Base-by-base conservation (phyloP, 805 yeast species). In the Ogataea sp. region DNA sequence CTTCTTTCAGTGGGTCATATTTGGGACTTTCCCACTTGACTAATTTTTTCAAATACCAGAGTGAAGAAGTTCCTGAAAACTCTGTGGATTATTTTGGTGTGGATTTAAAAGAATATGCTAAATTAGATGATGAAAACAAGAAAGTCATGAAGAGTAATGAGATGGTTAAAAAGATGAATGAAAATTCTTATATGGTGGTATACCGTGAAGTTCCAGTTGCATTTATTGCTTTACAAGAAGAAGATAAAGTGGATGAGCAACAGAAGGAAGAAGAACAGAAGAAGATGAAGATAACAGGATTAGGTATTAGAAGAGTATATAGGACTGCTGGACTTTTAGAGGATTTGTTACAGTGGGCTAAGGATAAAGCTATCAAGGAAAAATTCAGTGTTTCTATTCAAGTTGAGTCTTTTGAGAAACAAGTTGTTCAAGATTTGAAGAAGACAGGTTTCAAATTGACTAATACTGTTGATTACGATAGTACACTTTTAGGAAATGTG, bases 171-270 rank as follows among this genome's bases (percentile, higher is more conserved):
- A 37, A 54, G 42, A 41, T 67, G 59, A 47, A 63, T 48, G 48
- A 67, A 14, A 73, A 79, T 47, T 66, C 86, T 1, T 73, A 71
- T 37, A 51, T 80, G 30, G 67, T 82, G 21, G 54, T 73, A 15
- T 83, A 83, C 61, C 73, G 89, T 52, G 73, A 73, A n/a, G 65
- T 79, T 1, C 89, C 93, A 15, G 78, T 84, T 52, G 87, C 88
- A 0, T 63, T 79, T 28, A 64, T 72, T 24, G 68, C 80, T 1
- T 42, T 65, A 10, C 62, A 71, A 34, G 67, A 65, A 33, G 38
- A 28, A 9, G 42, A 38, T 13, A 61, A 13, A 34, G 7, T 11
- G 7, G 26, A 23, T n/a, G n/a, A n/a, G n/a, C n/a, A 23, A 8
- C 26, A 23, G 18, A 27, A 61, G 71, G 0, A 20, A 17, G n/a